These are phyloP conservation scores for Ormosia emarginata DNA, from an alignment of 306 rosid species.

Conservation along the genomic window DNA sequence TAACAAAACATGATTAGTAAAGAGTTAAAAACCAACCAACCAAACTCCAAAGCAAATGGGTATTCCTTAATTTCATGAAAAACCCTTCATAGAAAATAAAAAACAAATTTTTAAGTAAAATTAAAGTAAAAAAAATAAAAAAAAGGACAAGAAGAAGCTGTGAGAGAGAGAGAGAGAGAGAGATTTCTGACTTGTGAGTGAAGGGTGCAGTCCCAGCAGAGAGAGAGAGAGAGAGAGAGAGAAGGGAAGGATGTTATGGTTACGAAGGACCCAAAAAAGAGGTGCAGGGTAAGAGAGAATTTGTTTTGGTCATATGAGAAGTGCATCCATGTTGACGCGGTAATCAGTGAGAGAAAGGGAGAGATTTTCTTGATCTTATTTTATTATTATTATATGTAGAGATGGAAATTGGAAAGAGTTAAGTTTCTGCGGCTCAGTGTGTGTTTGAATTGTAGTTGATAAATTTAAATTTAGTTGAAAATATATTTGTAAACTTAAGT, in stretches of 20 bases:
- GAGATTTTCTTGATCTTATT: too few species aligned
- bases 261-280: background rate
- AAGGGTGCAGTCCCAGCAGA: conserved; percentile 13
- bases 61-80: background rate
- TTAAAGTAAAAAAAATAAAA: background rate
- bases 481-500: too few species aligned
- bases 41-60: background rate
- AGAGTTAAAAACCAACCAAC: background rate
- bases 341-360: too few species aligned
- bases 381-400: too few species aligned
- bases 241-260: background rate
- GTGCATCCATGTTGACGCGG: background rate
- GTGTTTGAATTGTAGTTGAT: too few species aligned
- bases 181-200: conserved; percentile 26
- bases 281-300: background rate
- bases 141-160: background rate
- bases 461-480: too few species aligned
- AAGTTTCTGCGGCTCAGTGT: too few species aligned
- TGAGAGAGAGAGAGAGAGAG: background rate
- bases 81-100: background rate
- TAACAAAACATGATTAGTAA: background rate
- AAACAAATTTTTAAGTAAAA: background rate
- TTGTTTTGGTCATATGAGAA: background rate
- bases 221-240: background rate
- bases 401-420: too few species aligned